Evolutionary conservation across 1,284 basidiomycete genomes (phyloP).

Genomic region (Cryptococcus sp.): DNA sequence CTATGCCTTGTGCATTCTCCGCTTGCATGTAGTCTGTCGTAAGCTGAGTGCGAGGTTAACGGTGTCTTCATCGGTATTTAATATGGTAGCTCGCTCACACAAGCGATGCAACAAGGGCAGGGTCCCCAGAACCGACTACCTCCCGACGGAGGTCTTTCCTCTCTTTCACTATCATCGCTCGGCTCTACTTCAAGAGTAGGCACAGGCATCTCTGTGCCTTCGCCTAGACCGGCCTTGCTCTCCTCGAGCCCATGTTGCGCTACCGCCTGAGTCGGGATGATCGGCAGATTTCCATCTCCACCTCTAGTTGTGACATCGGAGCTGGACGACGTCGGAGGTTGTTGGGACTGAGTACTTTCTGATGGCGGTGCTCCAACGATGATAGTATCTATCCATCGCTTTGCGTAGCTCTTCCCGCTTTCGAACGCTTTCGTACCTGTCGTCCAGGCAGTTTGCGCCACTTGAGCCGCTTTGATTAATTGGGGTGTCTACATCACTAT

Average conservation of each 20-base stretch:
- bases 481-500: conserved; percentile 17
- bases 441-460: conserved; percentile 21
- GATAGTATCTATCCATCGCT: conserved; percentile 17
- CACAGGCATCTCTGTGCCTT: conserved; percentile 8
- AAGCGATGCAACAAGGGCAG: conserved; percentile 29
- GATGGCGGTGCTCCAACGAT: background rate
- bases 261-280: background rate
- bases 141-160: background rate
- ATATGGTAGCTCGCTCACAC: conserved; percentile 17
- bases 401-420: conserved; percentile 14
- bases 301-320: background rate
- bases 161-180: conserved; percentile 2
- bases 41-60: conserved; percentile 15
- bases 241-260: conserved; percentile 7
- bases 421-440: conserved; percentile 17
- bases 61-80: background rate
- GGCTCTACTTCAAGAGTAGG: background rate
- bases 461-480: conserved; percentile 22
- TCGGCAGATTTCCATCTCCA: background rate
- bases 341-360: background rate
- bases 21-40: conserved; percentile 39
- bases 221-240: conserved; percentile 9
- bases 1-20: conserved; percentile 44
- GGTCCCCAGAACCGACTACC: conserved; percentile 23
- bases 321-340: background rate